Percentiles rank a stretch among this genome's conserved stretches.
phyloP scores from a whole-genome alignment of 352 stramenopile species.

The Pythium rishiriense region DNA sequence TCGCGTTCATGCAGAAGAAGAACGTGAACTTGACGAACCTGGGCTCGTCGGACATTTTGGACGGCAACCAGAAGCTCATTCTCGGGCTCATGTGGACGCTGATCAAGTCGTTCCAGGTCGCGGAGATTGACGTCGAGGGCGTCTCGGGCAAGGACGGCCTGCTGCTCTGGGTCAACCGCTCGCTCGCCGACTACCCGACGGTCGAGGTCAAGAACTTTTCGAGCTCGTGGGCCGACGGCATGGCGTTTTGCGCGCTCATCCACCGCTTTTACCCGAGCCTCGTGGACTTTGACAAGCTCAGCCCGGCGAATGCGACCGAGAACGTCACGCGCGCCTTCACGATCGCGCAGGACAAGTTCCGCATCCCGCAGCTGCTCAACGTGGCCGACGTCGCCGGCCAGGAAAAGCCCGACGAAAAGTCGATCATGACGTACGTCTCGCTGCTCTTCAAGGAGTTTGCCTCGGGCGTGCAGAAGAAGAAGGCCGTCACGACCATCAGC shows the following conservation, averaged over 20 bases:
- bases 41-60: conserved; percentile 90
- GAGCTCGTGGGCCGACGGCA: conserved; percentile 82
- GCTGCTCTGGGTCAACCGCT: conserved; percentile 89
- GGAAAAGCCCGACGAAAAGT: conserved; percentile 90
- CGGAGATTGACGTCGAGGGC: conserved; percentile 85
- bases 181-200: conserved; percentile 79
- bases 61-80: conserved; percentile 91
- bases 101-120: conserved; percentile 90
- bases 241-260: conserved; percentile 91
- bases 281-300: conserved; percentile 79
- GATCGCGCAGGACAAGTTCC: conserved; percentile 82
- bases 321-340: conserved; percentile 87
- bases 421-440: conserved; percentile 91
- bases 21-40: conserved; percentile 91
- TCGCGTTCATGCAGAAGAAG: conserved; percentile 89
- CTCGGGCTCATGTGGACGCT: conserved; percentile 93
- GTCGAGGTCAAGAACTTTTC: conserved; percentile 90
- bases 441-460: conserved; percentile 92
- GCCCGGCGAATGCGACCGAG: conserved; percentile 56
- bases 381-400: conserved; percentile 83
- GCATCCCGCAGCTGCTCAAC: conserved; percentile 87
- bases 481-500: conserved; percentile 86
- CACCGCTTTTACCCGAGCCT: conserved; percentile 88
- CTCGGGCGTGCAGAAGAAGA: conserved; percentile 88
- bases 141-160: conserved; percentile 91